These are phyloP conservation scores for Lecanicillium sp. DNA, from an alignment of 2,329 filamentous ascomycete genomes.

Conservation along the genomic window DNA sequence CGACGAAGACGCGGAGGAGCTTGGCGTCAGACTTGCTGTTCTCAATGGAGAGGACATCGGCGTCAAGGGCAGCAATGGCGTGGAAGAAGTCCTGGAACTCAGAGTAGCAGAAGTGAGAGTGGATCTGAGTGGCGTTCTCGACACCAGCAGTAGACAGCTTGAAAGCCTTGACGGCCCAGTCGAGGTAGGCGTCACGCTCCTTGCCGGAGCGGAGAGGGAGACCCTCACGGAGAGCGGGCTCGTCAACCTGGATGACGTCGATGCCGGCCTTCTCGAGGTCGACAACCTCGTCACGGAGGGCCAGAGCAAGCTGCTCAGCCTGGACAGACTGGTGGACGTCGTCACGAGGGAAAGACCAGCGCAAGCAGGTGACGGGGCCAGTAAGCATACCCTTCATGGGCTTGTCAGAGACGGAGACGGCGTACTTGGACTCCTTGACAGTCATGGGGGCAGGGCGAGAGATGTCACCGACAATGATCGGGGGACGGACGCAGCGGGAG, in stretches of 20 bases:
- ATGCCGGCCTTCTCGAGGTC: conserved; percentile 96
- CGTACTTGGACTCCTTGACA: conserved; percentile 99
- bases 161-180: conserved; percentile 98
- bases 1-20: conserved; percentile 96
- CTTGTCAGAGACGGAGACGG: conserved; percentile 91
- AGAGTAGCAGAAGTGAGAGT: conserved; percentile 99
- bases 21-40: conserved; percentile 99
- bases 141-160: conserved; percentile 90
- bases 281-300: conserved; percentile 95
- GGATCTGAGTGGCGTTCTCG: conserved; percentile 93
- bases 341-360: conserved; percentile 99
- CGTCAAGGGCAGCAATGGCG: conserved; percentile 95
- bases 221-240: conserved; percentile 98
- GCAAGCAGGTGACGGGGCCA: conserved; percentile 94
- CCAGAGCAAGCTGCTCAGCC: conserved; percentile 96
- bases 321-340: conserved; percentile 99
- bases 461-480: conserved; percentile 98
- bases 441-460: conserved; percentile 96
- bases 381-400: conserved; percentile 99
- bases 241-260: conserved; percentile 97
- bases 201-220: conserved; percentile 89
- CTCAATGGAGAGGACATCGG: conserved; percentile 97
- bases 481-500: conserved; percentile 94
- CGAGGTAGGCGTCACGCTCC: conserved; percentile 94
- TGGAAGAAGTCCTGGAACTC: conserved; percentile 99